These are phyloP conservation scores for Thermothielavioides terrestris DNA, from an alignment of 495 filamentous ascomycete species.

Conservation along the genomic window DNA sequence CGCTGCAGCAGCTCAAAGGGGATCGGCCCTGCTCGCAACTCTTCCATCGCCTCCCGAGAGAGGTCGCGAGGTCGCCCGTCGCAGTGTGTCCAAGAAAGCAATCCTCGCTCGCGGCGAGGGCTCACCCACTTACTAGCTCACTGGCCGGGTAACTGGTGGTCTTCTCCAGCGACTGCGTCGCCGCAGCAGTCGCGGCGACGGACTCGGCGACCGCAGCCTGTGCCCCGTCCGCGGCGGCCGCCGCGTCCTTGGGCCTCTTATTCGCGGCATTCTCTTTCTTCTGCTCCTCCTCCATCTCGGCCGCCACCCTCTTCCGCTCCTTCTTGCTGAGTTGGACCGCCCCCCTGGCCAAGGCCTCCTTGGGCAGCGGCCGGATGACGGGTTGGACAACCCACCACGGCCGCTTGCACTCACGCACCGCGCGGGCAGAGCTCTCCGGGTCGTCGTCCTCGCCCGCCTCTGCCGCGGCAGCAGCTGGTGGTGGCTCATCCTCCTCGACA, in stretches of 20 bases:
- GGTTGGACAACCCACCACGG: constrained; percentile 95
- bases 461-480: constrained; percentile 5
- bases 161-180: constrained; percentile 16
- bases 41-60: too few species aligned
- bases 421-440: constrained; percentile 52
- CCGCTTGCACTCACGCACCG: constrained; percentile 59
- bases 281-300: constrained; percentile 16
- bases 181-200: constrained; percentile 13
- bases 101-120: too few species aligned
- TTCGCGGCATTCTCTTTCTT: constrained; percentile 7
- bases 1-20: too few species aligned
- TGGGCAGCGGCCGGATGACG: constrained; percentile 76
- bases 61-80: too few species aligned
- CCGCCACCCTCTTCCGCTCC: constrained; percentile 32
- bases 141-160: constrained; percentile 19
- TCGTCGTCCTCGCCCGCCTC: constrained; percentile 19
- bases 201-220: not conserved
- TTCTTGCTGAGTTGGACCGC: constrained; percentile 57
- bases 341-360: constrained; percentile 78
- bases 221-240: too few species aligned
- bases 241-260: constrained; percentile 1
- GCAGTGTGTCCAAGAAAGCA: too few species aligned
- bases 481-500: constrained; percentile 35
- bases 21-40: too few species aligned
- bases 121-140: constrained; percentile 24